These are phyloP conservation scores for Celoporthe dispersa DNA, from an alignment of 2,329 filamentous ascomycete genomes.

Conservation along the genomic window DNA sequence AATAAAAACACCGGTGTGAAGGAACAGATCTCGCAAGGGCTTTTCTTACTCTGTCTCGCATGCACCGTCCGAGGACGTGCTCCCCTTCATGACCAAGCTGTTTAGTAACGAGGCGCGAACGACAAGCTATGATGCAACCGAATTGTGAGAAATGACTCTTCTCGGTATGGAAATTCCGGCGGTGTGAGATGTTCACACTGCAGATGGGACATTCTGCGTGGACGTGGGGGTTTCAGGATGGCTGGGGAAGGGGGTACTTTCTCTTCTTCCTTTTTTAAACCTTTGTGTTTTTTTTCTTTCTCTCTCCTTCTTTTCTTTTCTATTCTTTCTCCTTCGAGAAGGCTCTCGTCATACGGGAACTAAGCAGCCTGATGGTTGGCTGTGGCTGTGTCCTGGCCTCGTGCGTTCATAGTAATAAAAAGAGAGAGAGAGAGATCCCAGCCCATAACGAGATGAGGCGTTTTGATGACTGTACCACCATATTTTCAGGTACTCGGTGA, in stretches of 20 bases:
- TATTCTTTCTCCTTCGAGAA: background rate
- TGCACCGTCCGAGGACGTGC: background rate
- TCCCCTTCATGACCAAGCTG: background rate
- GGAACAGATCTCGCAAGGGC: background rate
- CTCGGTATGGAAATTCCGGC: constrained; percentile 16
- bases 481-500: constrained; percentile 5
- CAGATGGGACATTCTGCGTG: background rate
- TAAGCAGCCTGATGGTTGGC: background rate
- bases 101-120: background rate
- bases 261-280: background rate
- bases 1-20: background rate
- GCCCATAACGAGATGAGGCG: background rate
- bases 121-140: background rate
- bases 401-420: background rate
- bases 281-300: background rate
- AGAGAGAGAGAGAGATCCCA: background rate
- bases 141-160: constrained; percentile 6
- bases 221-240: constrained; percentile 16
- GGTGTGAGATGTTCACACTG: constrained; percentile 26
- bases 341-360: constrained; percentile 3
- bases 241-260: background rate
- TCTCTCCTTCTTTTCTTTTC: background rate
- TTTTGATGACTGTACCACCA: constrained; percentile 4
- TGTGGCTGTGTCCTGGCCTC: constrained; percentile 9
- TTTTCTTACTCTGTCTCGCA: constrained; percentile 14